Base-by-base conservation (phyloP, 306 rosid species). In the Gillenia trifoliata region DNA sequence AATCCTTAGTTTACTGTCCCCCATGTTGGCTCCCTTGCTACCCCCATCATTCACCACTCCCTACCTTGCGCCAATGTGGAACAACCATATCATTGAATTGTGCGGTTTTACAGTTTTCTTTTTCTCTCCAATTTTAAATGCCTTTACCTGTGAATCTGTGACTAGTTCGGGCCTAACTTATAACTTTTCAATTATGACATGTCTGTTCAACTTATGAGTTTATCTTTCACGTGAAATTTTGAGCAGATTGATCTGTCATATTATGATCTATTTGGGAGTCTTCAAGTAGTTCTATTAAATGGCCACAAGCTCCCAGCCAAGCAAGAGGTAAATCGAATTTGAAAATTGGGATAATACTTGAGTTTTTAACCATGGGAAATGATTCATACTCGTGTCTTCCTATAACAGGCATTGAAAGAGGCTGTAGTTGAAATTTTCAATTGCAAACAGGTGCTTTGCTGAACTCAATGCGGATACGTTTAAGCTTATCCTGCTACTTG, bases 231-330 rank as follows among this genome's bases (percentile, higher is more conserved):
- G 15, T 76, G 59, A 25, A 68, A 70, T 81, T 55, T 34, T 63
- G 76, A 83, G 78, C 93, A 93, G 97, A 85, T 93, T 76, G 98
- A 93, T 86, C 81, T 93, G 67, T 84, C 93, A 64, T 93, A 91
- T 85, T 91, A 86, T 81, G 89, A 91, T 78, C 79, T 89, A 26
- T 91, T 82, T 86, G 98, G 98, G 77, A 85, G 93, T 84, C 96
- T 93, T 55, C 85, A 86, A 83, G 77, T 93, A 36, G 90, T 85
- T 79, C 85, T 93, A 25, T 66, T 93, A 77, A 91, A 89, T 73
- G 83, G 85, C 72, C 75, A 80, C 82, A 85, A 72, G 77, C 85
- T 89, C 61, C 71, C 86, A 49, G 78, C 67, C 41, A 91, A 79
- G 71, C 98, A 89, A 80, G 98, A 93, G 96, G 98, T 91, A 86